Percentiles rank a stretch among this genome's conserved stretches.
phyloP scores from a whole-genome alignment of 306 rosid genomes.

The Elaeagnus macrophylla region DNA sequence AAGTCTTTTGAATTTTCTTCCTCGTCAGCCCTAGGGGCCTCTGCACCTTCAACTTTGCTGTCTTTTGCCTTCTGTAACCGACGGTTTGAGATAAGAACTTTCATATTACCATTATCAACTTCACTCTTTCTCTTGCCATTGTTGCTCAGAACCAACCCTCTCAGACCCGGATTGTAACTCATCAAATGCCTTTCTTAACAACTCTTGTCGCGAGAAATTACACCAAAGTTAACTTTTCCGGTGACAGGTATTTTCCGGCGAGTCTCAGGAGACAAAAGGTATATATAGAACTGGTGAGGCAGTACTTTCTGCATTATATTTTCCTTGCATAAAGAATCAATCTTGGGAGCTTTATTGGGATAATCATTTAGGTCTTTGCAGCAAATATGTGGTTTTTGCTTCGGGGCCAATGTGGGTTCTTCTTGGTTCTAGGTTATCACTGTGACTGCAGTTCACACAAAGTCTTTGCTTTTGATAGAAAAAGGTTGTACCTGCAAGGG shows the following conservation, averaged over 20 bases:
- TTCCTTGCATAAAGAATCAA: slow-evolving; percentile 19
- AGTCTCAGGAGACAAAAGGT: slow-evolving; percentile 23
- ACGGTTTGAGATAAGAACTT: too few relatives aligned
- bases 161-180: slow-evolving; percentile 19
- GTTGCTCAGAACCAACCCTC: slow-evolving; percentile 1
- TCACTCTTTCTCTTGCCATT: background rate
- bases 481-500: too few relatives aligned
- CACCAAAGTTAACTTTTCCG: slow-evolving; percentile 38
- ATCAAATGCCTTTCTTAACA: slow-evolving; percentile 30
- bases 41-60: too few relatives aligned
- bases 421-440: slow-evolving; percentile 40
- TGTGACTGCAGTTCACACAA: slow-evolving; percentile 31
- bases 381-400: slow-evolving; percentile 50
- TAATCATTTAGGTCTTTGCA: slow-evolving; percentile 24
- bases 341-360: slow-evolving; percentile 44
- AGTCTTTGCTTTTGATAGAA: background rate
- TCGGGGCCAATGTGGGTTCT: slow-evolving; percentile 43
- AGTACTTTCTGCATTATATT: slow-evolving; percentile 21
- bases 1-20: too few relatives aligned
- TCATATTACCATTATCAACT: background rate
- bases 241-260: slow-evolving; percentile 41
- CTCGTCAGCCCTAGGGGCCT: too few relatives aligned
- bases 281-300: slow-evolving; percentile 42
- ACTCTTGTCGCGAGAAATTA: slow-evolving; percentile 23
- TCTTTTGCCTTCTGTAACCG: too few relatives aligned